phyloP scores from a whole-genome alignment of 2,329 filamentous ascomycete genomes.

The Phyllosticta citriasiana region DNA sequence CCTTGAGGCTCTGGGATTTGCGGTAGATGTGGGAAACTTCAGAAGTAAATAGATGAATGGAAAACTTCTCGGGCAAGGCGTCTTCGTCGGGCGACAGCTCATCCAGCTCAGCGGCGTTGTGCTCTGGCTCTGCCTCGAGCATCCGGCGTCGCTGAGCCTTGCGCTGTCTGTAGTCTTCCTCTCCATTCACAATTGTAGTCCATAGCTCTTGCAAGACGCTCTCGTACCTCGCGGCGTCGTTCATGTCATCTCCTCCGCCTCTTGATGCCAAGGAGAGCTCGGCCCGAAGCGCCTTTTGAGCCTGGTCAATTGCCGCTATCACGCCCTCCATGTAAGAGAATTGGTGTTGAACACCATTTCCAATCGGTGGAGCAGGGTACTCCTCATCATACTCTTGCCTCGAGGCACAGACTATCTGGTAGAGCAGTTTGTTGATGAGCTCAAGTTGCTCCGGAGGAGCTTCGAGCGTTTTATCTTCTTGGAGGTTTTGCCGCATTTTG shows the following conservation, averaged over 20 bases:
- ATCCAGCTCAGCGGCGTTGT: conserved; percentile 42
- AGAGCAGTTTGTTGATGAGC: conserved; percentile 53
- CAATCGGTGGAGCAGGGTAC: conserved; percentile 38
- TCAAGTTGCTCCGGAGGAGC: conserved; percentile 27
- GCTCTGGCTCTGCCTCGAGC: conserved; percentile 43
- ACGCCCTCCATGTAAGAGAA: conserved; percentile 56
- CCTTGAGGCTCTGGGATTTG: conserved; percentile 66
- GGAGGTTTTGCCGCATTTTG: conserved; percentile 14
- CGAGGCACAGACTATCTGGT: conserved; percentile 32
- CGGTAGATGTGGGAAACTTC: conserved; percentile 72
- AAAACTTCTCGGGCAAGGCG: conserved; percentile 53
- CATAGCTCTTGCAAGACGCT: conserved; percentile 32
- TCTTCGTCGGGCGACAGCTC: conserved; percentile 55
- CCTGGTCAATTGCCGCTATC: conserved; percentile 35
- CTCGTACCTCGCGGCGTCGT: conserved; percentile 17
- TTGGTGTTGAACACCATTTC: conserved; percentile 54
- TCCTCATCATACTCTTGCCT: conserved; percentile 44
- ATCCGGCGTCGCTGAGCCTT: conserved; percentile 25
- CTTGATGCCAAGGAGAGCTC: not conserved
- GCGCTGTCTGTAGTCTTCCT: conserved; percentile 30
- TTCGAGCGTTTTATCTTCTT: conserved; percentile 20
- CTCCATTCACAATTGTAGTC: conserved; percentile 40
- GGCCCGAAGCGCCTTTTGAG: conserved; percentile 1
- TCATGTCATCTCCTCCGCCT: not conserved
- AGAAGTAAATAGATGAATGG: conserved; percentile 62